Evolutionary conservation across 2,329 filamentous ascomycete species (phyloP), one percentile per base, ranked within the genome.

Genomic region (Dryadomyces quercivorus): DNA sequence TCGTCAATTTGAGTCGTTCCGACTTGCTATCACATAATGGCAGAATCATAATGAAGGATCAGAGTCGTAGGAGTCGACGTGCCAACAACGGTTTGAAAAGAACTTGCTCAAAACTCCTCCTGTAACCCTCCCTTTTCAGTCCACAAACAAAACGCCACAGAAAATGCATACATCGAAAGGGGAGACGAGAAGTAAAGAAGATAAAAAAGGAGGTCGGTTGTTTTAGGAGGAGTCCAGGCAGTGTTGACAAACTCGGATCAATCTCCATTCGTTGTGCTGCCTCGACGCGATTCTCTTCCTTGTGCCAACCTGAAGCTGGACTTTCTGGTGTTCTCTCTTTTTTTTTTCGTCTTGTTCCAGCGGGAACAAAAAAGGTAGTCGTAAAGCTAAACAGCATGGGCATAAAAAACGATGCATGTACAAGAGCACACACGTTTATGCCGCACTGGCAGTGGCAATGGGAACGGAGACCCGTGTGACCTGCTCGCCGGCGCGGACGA

Each of bases 401-500:
- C 26, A 31, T 31, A 31, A 31, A 31, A 31, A 31, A 31, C 26
- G 26, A 31, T 31, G 26, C 26, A 31, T 40, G 10, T 12, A 16
- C 36, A 40, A 8, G 36, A 8, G 4, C 15, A 16, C 38, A 48
- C 9, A 46, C 36, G 51, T 57, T 71, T 66, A 92, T 64, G 90
- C 90, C 59, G 90, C 89, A 70, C 89, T 89, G 57, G 91, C 91
- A 62, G 84, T 91, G 59, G 85, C 82, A 54, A 88, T 81, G 47
- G 91, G 89, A 68, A 89, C 82, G 20, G 82, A 73, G 52, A 94
- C 81, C 71, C 88, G 89, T 62, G 91, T 96, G 57, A 88, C 80
- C 73, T 96, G 91, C 63, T 82, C 76, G 53, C 90, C 90, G 60
- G 91, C 90, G 60, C 91, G 85, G 64, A 94, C 81, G 62, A 96